Evolutionary conservation across 1,139 yeast genomes (phyloP).

Genomic region (Sugiyamaella castrensis): DNA sequence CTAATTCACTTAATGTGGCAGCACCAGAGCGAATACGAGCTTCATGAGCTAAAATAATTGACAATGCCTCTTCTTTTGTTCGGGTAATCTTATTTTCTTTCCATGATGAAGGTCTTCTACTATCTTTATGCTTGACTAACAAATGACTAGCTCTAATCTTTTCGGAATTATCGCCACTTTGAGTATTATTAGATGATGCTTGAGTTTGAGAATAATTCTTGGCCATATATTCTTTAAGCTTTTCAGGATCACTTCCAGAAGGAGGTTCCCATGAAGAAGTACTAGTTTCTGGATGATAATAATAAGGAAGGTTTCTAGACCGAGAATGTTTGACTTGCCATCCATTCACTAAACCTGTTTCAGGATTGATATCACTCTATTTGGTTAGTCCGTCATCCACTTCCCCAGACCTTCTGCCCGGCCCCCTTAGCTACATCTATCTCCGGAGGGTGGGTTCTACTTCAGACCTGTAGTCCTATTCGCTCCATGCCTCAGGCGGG

Average conservation of each 20-base stretch:
- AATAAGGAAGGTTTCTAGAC: conserved; percentile 83
- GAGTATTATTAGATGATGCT: conserved; percentile 9
- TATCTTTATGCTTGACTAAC: conserved; percentile 74
- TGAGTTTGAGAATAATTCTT: conserved; percentile 30
- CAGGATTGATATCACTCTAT: conserved; percentile 20
- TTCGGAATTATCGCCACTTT: conserved; percentile 36
- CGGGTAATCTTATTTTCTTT: conserved; percentile 72
- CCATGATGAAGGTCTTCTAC: conserved; percentile 93
- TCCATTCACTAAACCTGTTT: conserved; percentile 76
- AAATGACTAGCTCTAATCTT: conserved; percentile 72
- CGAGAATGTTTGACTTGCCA: conserved; percentile 83
- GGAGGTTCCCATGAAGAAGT: conserved; percentile 94
- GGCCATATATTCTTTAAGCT: conserved; percentile 56
- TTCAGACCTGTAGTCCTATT: no score
- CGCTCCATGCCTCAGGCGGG: no score
- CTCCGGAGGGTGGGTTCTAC: no score
- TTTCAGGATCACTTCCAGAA: conserved; percentile 65
- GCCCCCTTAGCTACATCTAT: no score
- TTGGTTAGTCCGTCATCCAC: no score
- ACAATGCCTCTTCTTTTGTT: conserved; percentile 79
- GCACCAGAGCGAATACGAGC: conserved; percentile 68
- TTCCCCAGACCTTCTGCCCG: no score
- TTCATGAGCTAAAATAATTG: conserved; percentile 57
- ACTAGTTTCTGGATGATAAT: conserved; percentile 62
- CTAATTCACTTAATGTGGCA: conserved; percentile 64